Evolutionary conservation across 2,329 filamentous ascomycete genomes (phyloP).

Genomic region (Ceratocystis destructans): DNA sequence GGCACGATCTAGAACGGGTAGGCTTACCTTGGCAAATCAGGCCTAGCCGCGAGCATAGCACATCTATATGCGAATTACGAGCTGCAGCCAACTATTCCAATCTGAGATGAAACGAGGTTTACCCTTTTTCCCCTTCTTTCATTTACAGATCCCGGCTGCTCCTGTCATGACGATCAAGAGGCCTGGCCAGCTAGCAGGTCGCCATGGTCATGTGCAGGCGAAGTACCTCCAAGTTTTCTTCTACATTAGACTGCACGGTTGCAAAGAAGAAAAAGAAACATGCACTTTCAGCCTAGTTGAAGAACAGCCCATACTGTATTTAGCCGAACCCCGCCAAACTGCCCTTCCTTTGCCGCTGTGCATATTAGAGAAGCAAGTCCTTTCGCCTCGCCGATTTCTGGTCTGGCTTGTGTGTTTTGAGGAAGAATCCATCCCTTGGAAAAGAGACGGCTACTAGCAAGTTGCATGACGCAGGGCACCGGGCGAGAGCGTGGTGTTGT

Average conservation of each 20-base stretch:
- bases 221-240: neutral
- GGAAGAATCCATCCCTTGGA: neutral
- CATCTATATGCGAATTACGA: neutral
- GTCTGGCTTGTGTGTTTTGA: neutral
- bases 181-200: neutral
- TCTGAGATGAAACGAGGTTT: no score
- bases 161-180: neutral
- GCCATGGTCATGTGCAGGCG: neutral
- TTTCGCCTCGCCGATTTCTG: neutral
- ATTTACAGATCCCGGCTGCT: no score
- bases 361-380: neutral
- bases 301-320: neutral
- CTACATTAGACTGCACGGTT: neutral
- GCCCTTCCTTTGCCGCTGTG: constrained; percentile 4
- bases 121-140: no score
- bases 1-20: neutral
- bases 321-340: neutral
- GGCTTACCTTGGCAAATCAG: neutral
- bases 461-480: neutral
- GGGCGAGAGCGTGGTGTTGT: neutral
- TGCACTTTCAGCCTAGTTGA: neutral
- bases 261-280: neutral
- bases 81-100: no score
- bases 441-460: neutral
- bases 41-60: neutral